Percentiles rank a stretch among this genome's conserved stretches.
phyloP scores from a whole-genome alignment of 306 rosid genomes.

The Crataegus laevigata region DNA sequence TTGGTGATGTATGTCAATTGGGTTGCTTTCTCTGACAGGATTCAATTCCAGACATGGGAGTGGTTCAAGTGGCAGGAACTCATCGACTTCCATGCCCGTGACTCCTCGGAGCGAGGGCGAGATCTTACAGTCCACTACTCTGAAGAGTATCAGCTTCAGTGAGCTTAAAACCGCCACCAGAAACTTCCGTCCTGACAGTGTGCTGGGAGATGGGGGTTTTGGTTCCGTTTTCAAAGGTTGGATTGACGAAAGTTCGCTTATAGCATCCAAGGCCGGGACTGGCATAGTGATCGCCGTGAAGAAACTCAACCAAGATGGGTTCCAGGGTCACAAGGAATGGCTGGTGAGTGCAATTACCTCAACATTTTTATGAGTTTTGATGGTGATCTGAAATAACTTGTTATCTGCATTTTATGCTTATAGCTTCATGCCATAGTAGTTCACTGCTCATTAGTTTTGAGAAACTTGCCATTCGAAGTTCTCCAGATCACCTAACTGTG shows the following conservation, averaged over 20 bases:
- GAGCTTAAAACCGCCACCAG: constrained; percentile 73
- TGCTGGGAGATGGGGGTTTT: constrained; percentile 93
- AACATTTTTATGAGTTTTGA: neutral
- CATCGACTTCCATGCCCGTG: constrained; percentile 47
- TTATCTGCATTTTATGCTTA: neutral
- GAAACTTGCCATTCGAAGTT: neutral
- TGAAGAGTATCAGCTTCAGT: constrained; percentile 56
- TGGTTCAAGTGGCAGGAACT: constrained; percentile 50
- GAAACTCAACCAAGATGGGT: constrained; percentile 81
- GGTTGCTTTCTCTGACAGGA: constrained; percentile 34
- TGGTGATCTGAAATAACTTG: neutral
- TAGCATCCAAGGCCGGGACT: constrained; percentile 72
- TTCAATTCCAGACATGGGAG: constrained; percentile 53
- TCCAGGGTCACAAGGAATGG: constrained; percentile 97
- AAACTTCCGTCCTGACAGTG: constrained; percentile 92
- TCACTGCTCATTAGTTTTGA: neutral
- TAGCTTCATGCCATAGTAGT: neutral
- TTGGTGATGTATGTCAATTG: constrained; percentile 8
- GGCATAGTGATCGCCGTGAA: constrained; percentile 87
- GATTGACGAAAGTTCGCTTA: constrained; percentile 66
- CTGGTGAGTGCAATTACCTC: constrained; percentile 46
- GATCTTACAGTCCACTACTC: constrained; percentile 60
- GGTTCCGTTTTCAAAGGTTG: constrained; percentile 96
- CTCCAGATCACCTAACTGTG: neutral
- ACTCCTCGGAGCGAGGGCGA: constrained; percentile 83